Evolutionary conservation across 108 stramenopile genomes (phyloP).

Genomic region (Nitzschia sp.): DNA sequence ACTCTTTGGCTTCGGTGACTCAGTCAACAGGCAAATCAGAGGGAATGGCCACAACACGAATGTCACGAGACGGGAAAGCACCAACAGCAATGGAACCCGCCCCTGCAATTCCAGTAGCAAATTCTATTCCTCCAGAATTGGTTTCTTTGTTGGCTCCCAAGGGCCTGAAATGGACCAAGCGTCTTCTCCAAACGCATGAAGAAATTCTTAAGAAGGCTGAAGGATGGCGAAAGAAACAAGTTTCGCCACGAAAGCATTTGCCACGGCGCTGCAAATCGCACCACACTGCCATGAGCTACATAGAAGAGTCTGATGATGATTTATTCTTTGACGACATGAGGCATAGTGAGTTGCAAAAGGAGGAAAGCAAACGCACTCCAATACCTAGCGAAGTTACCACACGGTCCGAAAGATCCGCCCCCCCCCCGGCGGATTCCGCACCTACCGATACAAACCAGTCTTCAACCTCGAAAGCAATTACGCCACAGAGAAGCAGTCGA

Average conservation of each 20-base stretch:
- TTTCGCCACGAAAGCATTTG: not conserved
- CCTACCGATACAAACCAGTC: too few relatives aligned
- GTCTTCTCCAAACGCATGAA: slow-evolving; percentile 2
- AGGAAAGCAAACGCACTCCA: not conserved
- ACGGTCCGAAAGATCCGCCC: not conserved
- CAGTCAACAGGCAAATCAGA: not conserved
- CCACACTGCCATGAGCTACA: not conserved
- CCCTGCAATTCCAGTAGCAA: not conserved
- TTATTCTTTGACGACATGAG: not conserved
- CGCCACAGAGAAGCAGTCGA: too few relatives aligned
- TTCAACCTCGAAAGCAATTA: too few relatives aligned
- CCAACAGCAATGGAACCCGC: not conserved
- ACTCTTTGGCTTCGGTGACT: slow-evolving; percentile 11
- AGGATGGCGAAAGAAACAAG: not conserved
- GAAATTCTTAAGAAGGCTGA: not conserved
- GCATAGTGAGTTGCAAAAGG: not conserved
- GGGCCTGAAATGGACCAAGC: slow-evolving; percentile 11
- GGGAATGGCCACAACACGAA: not conserved
- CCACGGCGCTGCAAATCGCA: slow-evolving; percentile 9
- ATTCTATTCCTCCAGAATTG: slow-evolving; percentile 6
- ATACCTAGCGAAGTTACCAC: not conserved
- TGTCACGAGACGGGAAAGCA: not conserved
- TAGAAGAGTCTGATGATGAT: slow-evolving; percentile 18
- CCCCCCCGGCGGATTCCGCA: not conserved
- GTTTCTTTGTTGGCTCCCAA: slow-evolving; percentile 8